These are phyloP conservation scores for Herpetomonas samuelpessoai DNA, from an alignment of 208 protist genomes.

Conservation along the genomic window DNA sequence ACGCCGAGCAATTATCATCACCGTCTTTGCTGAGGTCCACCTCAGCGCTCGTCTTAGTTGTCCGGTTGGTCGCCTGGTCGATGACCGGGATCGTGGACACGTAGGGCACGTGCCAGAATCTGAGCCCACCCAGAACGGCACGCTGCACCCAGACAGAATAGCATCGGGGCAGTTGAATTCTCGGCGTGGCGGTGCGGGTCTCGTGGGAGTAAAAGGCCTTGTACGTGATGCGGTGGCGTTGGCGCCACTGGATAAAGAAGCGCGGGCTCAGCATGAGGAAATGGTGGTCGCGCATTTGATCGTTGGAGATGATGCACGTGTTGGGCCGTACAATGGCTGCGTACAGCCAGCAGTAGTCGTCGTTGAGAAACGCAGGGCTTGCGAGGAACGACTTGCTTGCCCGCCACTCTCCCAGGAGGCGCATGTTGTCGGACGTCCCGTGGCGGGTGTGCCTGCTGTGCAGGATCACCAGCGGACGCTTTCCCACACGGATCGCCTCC, in stretches of 20 bases:
- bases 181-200: constrained; percentile 25
- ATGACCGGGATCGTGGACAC: constrained; percentile 45
- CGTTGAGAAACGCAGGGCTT: constrained; percentile 80
- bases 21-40: constrained; percentile 72
- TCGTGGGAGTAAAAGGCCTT: constrained; percentile 44
- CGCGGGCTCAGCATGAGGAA: constrained; percentile 71
- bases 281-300: constrained; percentile 88
- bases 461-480: constrained; percentile 66
- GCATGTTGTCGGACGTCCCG: constrained; percentile 31
- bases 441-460: constrained; percentile 61
- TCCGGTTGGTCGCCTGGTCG: constrained; percentile 72
- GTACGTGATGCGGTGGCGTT: constrained; percentile 81
- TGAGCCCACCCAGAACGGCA: background rate
- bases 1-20: constrained; percentile 74
- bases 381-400: constrained; percentile 33
- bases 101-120: constrained; percentile 83
- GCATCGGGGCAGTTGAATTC: constrained; percentile 29
- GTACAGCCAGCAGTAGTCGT: constrained; percentile 87
- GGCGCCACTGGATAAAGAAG: constrained; percentile 81
- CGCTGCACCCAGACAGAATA: constrained; percentile 85
- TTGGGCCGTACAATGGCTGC: constrained; percentile 43
- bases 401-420: constrained; percentile 42
- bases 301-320: constrained; percentile 70
- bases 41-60: constrained; percentile 28
- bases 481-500: constrained; percentile 24